Evolutionary conservation across 1,284 basidiomycete species (phyloP), one percentile per base, ranked within the genome.

Genomic region (Anthracocystis setariae): DNA sequence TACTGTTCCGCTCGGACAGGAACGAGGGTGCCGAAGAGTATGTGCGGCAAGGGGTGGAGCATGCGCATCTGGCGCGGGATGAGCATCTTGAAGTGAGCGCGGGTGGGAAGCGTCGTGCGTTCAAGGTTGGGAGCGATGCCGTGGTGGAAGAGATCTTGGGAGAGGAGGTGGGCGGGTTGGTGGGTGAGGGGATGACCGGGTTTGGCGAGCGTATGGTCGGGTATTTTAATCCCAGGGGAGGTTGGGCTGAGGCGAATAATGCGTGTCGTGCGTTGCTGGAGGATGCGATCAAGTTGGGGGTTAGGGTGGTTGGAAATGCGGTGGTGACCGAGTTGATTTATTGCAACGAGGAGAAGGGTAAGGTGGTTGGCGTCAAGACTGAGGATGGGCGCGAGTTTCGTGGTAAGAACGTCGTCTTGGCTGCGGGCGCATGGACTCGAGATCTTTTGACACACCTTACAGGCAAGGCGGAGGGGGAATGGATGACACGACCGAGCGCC

Each of bases 381-480:
- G 83, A 83, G 20, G 88, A 89, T 77, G 91, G 90, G 0, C 86
- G 86, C 21, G 74, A 76, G 12, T 87, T 88, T 67, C 12, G 21
- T 3, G 90, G 88, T 0, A 86, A 88, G 38, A 68, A 87, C 27
- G 85, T 91, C 5, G 85, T 93, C 23, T 80, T 93, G 32, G 88
- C 91, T 13, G 85, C 88, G 8, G 92, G 92, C 23, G 88, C 91
- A 5, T 93, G 93, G 94, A 92, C 92, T 0, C 87, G 90, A 2
- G 90, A 90, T 0, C 84, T 90, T 1, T 92, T 94, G 15, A 27
- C 66, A 10, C 23, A 35, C 5, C 58, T 70, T 3, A 44, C 65
- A 2, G 8, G n/a, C 25, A 18, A 80, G 73, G 73, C 46, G 38
- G 29, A 25, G 5, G n/a, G 17, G 9, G 44, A 17, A 20, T 46